Evolutionary conservation across 2,329 filamentous ascomycete species (phyloP).

Genomic region (Calonectria fujianensis): DNA sequence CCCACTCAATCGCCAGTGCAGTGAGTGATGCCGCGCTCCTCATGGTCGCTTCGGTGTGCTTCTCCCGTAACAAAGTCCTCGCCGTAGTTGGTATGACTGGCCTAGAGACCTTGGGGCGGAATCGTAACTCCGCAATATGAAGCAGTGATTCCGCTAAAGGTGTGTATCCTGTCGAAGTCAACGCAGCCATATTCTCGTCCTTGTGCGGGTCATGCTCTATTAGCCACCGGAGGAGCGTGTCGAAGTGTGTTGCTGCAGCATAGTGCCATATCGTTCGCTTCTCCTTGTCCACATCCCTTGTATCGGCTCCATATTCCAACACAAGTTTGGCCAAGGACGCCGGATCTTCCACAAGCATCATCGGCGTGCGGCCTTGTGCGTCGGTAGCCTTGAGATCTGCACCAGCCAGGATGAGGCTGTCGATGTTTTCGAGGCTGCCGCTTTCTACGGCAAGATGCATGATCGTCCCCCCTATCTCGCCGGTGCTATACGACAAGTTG

Average conservation of each 20-base stretch:
- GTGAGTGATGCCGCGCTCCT: constrained; percentile 29
- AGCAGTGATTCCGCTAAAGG: constrained; percentile 59
- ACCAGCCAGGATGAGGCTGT: constrained; percentile 53
- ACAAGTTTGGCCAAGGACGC: constrained; percentile 55
- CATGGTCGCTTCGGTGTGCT: constrained; percentile 19
- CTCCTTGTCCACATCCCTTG: constrained; percentile 55
- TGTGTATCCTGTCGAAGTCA: constrained; percentile 50
- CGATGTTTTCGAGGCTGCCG: constrained; percentile 52
- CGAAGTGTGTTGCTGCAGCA: constrained; percentile 59
- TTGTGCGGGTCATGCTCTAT: constrained; percentile 55
- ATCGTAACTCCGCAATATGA: constrained; percentile 36
- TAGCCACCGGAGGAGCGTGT: constrained; percentile 56
- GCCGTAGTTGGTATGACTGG: constrained; percentile 35
- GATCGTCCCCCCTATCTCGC: constrained; percentile 51
- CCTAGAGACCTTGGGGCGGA: constrained; percentile 4
- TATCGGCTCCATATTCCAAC: constrained; percentile 51
- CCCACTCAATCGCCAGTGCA: constrained; percentile 55
- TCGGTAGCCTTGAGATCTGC: constrained; percentile 57
- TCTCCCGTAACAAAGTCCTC: constrained; percentile 45
- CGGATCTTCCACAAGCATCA: constrained; percentile 59
- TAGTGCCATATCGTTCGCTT: constrained; percentile 63
- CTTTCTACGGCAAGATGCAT: constrained; percentile 58
- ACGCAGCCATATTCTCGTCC: constrained; percentile 52
- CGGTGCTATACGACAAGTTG: constrained; percentile 46
- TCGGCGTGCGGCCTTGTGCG: constrained; percentile 57